A percentile compares a stretch with the other conserved stretches of the same genome.
Conservation (phyloP, 2,329 filamentous ascomycete species). For the Sarocladiaceae sp. region DNA sequence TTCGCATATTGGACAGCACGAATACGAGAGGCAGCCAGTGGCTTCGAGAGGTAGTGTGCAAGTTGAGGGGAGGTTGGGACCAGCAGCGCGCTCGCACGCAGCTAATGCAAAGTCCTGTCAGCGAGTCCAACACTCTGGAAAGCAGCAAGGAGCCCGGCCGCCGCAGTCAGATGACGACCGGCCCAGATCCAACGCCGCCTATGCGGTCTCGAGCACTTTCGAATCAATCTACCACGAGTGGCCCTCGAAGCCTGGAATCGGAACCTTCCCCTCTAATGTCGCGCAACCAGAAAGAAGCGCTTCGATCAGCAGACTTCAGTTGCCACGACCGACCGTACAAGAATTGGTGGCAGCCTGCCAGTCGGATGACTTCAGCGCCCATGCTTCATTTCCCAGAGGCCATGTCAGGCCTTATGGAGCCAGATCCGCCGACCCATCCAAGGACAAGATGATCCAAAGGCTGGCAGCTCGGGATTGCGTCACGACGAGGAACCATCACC, state of each 20-base stretch:
- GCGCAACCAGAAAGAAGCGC: background rate
- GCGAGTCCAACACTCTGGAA: background rate
- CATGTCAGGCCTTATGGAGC: no score
- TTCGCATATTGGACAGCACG: slow-evolving; percentile 70
- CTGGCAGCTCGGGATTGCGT: no score
- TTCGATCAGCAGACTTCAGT: slow-evolving; percentile 70
- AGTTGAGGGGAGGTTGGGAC: slow-evolving; percentile 72
- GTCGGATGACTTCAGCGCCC: slow-evolving; percentile 28
- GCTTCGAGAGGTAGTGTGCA: slow-evolving; percentile 62
- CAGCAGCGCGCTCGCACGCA: slow-evolving; percentile 42
- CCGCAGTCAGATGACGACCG: background rate
- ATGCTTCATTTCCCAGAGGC: no score
- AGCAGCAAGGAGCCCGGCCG: background rate
- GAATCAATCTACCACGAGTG: background rate
- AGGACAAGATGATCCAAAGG: no score
- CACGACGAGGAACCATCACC: slow-evolving; percentile 2
- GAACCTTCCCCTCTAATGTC: slow-evolving; percentile 4
- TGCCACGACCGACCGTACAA: slow-evolving; percentile 77
- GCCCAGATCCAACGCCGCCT: background rate
- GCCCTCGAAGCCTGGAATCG: background rate
- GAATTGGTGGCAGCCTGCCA: slow-evolving; percentile 71
- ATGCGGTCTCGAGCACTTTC: background rate
- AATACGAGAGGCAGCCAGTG: slow-evolving; percentile 73
- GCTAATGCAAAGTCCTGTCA: background rate
- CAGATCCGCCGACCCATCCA: no score